phyloP scores from a whole-genome alignment of 2,329 filamentous ascomycete species.

The Ampelomyces quisqualis region DNA sequence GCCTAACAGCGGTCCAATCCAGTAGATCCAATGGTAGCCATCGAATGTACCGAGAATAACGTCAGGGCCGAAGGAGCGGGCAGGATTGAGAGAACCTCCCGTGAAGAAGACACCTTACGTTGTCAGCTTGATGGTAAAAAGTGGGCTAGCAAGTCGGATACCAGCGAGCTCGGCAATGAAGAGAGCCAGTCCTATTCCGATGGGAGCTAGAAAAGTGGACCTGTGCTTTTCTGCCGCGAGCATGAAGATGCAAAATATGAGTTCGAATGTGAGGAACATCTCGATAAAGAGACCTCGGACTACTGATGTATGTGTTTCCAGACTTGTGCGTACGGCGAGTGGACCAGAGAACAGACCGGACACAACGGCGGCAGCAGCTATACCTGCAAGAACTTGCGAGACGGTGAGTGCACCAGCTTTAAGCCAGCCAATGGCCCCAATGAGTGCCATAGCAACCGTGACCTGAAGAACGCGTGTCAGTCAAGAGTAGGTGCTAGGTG shows the following conservation, averaged over 20 bases:
- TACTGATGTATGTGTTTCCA: slow-evolving; percentile 47
- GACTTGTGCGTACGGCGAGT: slow-evolving; percentile 49
- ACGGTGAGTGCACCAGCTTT: slow-evolving; percentile 48
- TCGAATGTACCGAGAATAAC: slow-evolving; percentile 48
- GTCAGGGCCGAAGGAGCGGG: slow-evolving; percentile 52
- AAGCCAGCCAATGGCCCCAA: slow-evolving; percentile 51
- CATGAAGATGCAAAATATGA: slow-evolving; percentile 53
- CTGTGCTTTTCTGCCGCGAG: slow-evolving; percentile 46
- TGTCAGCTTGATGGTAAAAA: slow-evolving; percentile 9
- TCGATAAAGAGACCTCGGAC: slow-evolving; percentile 52
- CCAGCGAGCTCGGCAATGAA: slow-evolving; percentile 51
- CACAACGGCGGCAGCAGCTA: slow-evolving; percentile 50
- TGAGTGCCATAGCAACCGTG: slow-evolving; percentile 50
- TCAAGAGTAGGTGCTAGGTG: too few species aligned
- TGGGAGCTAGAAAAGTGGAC: slow-evolving; percentile 44
- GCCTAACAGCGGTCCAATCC: slow-evolving; percentile 52
- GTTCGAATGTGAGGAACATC: slow-evolving; percentile 53
- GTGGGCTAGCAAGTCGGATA: slow-evolving; percentile 12
- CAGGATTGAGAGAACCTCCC: slow-evolving; percentile 52
- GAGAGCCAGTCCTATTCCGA: slow-evolving; percentile 49
- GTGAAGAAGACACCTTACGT: slow-evolving; percentile 49
- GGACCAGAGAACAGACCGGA: slow-evolving; percentile 49
- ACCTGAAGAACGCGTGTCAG: slow-evolving; percentile 38
- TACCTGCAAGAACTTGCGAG: slow-evolving; percentile 49
- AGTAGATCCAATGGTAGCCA: slow-evolving; percentile 55